phyloP scores from a whole-genome alignment of 169 alveolate genomes.

The Cryptosporidium xiaoi region DNA sequence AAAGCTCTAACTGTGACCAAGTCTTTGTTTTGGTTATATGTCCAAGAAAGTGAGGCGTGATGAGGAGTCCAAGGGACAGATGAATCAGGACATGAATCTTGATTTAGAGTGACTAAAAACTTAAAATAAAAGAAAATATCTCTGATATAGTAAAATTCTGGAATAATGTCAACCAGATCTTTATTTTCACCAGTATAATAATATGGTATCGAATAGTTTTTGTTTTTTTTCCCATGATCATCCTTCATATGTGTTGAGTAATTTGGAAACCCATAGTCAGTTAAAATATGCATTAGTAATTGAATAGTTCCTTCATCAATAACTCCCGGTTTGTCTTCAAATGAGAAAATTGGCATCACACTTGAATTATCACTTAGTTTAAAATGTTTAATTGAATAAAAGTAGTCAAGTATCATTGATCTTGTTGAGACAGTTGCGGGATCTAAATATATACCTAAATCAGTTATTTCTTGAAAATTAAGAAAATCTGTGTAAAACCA shows the following conservation, averaged over 20 bases:
- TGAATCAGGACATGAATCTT: slow-evolving; percentile 41
- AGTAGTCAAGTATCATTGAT: slow-evolving; percentile 79
- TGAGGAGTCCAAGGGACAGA: slow-evolving; percentile 27
- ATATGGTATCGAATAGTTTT: slow-evolving; percentile 23
- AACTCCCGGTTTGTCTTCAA: slow-evolving; percentile 50
- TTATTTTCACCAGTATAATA: slow-evolving; percentile 39
- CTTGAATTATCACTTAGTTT: not conserved
- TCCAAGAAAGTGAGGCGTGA: slow-evolving; percentile 22
- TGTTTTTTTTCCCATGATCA: not conserved
- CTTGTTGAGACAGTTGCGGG: slow-evolving; percentile 79
- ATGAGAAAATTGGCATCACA: slow-evolving; percentile 16
- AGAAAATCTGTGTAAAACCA: slow-evolving; percentile 78
- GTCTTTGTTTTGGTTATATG: slow-evolving; percentile 31
- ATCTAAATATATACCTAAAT: slow-evolving; percentile 79
- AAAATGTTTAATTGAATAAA: slow-evolving; percentile 75
- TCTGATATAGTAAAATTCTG: slow-evolving; percentile 72
- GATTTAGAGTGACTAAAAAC: slow-evolving; percentile 38
- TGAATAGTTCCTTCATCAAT: slow-evolving; percentile 63
- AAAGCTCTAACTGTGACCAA: slow-evolving; percentile 58
- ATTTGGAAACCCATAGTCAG: slow-evolving; percentile 42
- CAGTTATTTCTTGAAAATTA: slow-evolving; percentile 77
- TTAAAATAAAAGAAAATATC: slow-evolving; percentile 76
- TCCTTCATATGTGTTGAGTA: not conserved
- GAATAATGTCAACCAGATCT: slow-evolving; percentile 73
- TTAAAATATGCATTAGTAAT: slow-evolving; percentile 36